Evolutionary conservation across 768 basidiomycete genomes (phyloP), one percentile per base, ranked within the genome.

Genomic region (Fomitopsis serialis): DNA sequence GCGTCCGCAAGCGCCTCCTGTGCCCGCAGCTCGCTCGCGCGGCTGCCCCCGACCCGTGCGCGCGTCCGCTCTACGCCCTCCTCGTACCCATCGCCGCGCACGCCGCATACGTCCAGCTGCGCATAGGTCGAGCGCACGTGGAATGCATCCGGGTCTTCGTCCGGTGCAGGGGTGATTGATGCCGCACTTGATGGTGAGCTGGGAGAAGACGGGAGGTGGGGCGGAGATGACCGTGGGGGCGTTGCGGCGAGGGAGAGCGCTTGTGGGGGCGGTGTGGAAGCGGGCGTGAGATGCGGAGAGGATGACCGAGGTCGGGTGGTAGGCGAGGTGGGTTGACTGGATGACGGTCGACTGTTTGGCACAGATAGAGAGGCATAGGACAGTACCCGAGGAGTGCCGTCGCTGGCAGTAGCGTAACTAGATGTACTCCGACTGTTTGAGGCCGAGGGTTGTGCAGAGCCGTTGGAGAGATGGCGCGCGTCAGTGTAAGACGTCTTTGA

Each of bases 31-130:
- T 88, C 86, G 58, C 80, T 87, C 12, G 74, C 74, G 61, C 78
- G 73, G 60, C 74, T 82, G 19, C 63, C 63, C 48, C 78, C 77
- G 57, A 83, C 66, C 61, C 87, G 75, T 22, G 91, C 89, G 55
- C 96, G 79, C 24, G 95, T 98, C 35, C 92, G 84, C 70, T 98
- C 96, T 7, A 96, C 78, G 35, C 96, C 96, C 59, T 96, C 93
- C 61, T 92, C 89, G 69, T 85, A 92, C 0, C 96, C 96, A 65
- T 98, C 96, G 2, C 95, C 94, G 64, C 83, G 88, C 35, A 98
- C 95, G n/a, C 96, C 96, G 42, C 79, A 79, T 10, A 79, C 72
- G 46, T 98, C 92, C n/a, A 98, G 77, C 57, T 89, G 81, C 0
- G 94, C 96, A 65, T 98, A 95, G 0, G 90, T 92, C 55, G 78